Evolutionary conservation across 2,329 filamentous ascomycete species (phyloP).

Genomic region (Aspergillus proliferans): DNA sequence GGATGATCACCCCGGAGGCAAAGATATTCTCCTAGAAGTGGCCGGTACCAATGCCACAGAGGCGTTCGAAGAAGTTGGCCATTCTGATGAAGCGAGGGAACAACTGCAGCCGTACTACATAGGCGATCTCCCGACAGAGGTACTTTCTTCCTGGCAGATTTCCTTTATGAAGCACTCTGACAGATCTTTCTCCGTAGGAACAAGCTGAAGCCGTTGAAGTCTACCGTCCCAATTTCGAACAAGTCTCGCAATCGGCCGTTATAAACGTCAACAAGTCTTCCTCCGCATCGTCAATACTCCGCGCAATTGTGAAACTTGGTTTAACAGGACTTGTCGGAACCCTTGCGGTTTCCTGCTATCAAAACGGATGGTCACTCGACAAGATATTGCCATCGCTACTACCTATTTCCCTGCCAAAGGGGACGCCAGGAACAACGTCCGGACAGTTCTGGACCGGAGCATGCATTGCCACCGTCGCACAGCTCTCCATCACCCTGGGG

Average conservation of each 20-base stretch:
- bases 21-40: conserved; percentile 32
- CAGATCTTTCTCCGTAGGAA: conserved; percentile 2
- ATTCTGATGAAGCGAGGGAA: conserved; percentile 40
- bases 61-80: conserved; percentile 37
- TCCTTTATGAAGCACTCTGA: neutral
- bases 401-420: neutral
- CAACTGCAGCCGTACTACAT: conserved; percentile 31
- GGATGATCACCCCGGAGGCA: conserved; percentile 50
- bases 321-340: conserved; percentile 4
- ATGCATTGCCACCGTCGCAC: conserved; percentile 14
- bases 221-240: conserved; percentile 15
- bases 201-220: conserved; percentile 14
- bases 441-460: conserved; percentile 13
- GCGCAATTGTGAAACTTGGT: conserved; percentile 2
- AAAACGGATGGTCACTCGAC: neutral
- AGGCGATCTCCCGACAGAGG: conserved; percentile 20
- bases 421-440: neutral
- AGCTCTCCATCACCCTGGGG: conserved; percentile 13
- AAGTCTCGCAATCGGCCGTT: conserved; percentile 15
- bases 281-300: neutral
- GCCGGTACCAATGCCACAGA: conserved; percentile 37
- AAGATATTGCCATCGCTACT: neutral
- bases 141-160: neutral
- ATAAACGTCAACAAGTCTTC: conserved; percentile 8
- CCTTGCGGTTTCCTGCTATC: conserved; percentile 3